A percentile compares a stretch with the other conserved stretches of the same genome.
Evolutionary conservation across 176 grass and related monocot genomes (phyloP).

Genomic region (Avena atlantica): DNA sequence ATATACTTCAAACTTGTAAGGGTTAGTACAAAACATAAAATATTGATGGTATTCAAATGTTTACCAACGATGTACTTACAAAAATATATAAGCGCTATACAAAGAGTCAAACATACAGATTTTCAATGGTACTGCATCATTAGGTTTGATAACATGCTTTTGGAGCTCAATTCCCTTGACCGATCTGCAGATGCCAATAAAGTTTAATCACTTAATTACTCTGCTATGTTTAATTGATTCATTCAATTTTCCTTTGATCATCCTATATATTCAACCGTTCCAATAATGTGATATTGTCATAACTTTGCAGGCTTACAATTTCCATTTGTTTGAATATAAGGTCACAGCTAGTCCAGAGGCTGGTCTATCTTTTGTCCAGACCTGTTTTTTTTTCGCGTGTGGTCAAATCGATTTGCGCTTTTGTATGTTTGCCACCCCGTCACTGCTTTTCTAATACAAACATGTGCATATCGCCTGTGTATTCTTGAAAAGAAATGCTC

Average conservation of each 20-base stretch:
- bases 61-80: background rate
- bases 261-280: background rate
- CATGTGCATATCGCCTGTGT: background rate
- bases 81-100: background rate
- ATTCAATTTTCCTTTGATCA: background rate
- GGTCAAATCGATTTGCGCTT: background rate
- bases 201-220: slow-evolving; percentile 10
- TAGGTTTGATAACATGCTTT: background rate
- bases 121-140: background rate
- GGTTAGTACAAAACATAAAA: background rate
- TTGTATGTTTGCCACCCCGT: background rate
- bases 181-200: background rate
- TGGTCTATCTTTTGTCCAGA: background rate
- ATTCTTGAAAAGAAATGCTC: background rate
- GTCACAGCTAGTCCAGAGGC: background rate
- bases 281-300: background rate
- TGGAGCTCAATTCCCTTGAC: background rate
- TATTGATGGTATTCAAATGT: background rate
- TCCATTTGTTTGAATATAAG: background rate
- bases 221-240: background rate
- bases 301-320: slow-evolving; percentile 2
- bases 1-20: background rate
- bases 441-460: background rate
- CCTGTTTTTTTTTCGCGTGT: background rate
- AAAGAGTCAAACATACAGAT: background rate